Evolutionary conservation across 2,329 filamentous ascomycete genomes (phyloP).

Genomic region (Sordariomycetes sp.): DNA sequence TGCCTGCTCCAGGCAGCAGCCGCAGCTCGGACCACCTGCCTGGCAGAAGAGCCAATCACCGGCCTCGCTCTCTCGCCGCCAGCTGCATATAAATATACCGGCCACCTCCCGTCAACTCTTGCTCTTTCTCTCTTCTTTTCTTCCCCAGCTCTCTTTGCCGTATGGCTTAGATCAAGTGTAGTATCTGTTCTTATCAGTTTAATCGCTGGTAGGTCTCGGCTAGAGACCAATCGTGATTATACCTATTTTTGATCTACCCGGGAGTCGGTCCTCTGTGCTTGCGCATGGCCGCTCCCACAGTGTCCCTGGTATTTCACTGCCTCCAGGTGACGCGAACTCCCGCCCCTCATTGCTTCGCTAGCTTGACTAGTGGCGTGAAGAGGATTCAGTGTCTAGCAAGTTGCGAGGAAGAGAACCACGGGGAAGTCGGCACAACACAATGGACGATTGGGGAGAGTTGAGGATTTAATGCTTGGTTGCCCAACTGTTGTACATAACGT

Average conservation of each 20-base stretch:
- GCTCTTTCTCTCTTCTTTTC: slow-evolving; percentile 4
- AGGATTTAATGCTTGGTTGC: background rate
- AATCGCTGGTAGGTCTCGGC: slow-evolving; percentile 80
- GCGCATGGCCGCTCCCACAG: slow-evolving; percentile 50
- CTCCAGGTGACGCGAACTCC: slow-evolving; percentile 30
- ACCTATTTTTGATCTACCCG: slow-evolving; percentile 61
- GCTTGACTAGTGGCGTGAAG: slow-evolving; percentile 26
- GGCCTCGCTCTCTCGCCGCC: background rate
- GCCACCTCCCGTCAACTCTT: background rate
- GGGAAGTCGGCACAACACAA: background rate
- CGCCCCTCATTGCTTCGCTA: slow-evolving; percentile 26
- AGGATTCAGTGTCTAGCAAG: slow-evolving; percentile 13
- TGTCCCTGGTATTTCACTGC: slow-evolving; percentile 35
- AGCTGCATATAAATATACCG: background rate
- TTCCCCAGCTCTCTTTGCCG: slow-evolving; percentile 5
- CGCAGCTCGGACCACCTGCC: background rate
- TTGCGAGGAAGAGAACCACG: too few relatives aligned
- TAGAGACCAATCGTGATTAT: slow-evolving; percentile 63
- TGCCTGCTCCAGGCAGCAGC: background rate
- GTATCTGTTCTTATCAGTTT: slow-evolving; percentile 97
- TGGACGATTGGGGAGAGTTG: background rate
- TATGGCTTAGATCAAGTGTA: slow-evolving; percentile 59
- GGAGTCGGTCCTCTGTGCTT: slow-evolving; percentile 56
- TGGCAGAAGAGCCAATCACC: background rate
- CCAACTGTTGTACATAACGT: background rate